A percentile compares a stretch with the other conserved stretches of the same genome.
Evolutionary conservation across 306 rosid genomes (phyloP).

Genomic region (Vigna trinervia): DNA sequence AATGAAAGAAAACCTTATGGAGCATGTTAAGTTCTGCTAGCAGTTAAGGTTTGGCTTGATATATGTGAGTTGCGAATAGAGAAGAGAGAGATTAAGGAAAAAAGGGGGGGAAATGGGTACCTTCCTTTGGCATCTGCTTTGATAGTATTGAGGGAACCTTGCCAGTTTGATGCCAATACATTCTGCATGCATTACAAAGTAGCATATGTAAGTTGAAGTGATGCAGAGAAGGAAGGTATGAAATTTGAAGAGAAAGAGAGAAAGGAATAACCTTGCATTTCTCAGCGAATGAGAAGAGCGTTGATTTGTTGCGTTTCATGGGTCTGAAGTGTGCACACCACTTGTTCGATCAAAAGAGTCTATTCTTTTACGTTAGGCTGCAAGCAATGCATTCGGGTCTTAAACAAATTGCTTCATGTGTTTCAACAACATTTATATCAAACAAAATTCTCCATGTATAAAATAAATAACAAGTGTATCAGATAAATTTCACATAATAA

Average conservation of each 20-base stretch:
- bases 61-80: conserved; percentile 11
- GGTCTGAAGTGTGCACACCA: conserved; percentile 48
- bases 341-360: conserved; percentile 50
- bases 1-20: background rate
- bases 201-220: conserved; percentile 25
- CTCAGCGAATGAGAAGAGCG: conserved; percentile 71
- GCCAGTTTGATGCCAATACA: conserved; percentile 87
- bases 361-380: background rate
- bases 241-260: conserved; percentile 31
- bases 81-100: background rate
- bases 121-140: conserved; percentile 92
- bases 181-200: conserved; percentile 57
- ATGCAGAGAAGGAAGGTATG: background rate
- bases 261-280: conserved; percentile 74
- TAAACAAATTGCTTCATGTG: no score
- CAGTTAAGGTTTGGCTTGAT: conserved; percentile 10
- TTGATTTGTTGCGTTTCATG: conserved; percentile 63
- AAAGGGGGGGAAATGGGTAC: conserved; percentile 47
- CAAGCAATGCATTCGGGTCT: background rate
- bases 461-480: no score
- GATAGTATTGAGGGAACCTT: conserved; percentile 78
- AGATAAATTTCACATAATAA: no score
- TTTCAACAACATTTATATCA: no score
- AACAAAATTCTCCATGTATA: no score
- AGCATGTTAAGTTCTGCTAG: background rate